Base-by-base conservation (phyloP, 164 flowering plant genomes). In the Amborella trichopoda region DNA sequence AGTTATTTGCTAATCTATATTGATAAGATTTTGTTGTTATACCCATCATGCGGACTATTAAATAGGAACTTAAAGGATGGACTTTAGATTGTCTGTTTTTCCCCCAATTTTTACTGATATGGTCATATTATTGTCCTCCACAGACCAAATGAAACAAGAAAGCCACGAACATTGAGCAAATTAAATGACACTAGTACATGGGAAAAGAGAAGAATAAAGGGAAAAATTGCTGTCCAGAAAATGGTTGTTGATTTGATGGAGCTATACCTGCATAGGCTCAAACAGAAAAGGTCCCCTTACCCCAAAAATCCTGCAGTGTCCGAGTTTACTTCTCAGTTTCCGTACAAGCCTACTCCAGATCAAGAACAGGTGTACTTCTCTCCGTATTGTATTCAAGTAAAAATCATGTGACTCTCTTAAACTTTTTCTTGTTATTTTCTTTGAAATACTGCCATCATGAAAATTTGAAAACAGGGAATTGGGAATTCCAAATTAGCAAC, bases 241-340 rank as follows among this genome's bases (percentile, higher is more conserved):
- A 90, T 90, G 96, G 95, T 90, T 54, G 98, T 90, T 40, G 93
- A 83, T 45, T 71, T 90, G 65, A 90, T 90, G 98, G 98, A 90
- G 77, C 50, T 90, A 23, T 90, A 90, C 58, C 56, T 90, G 24
- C 86, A 90, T 61, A 72, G 98, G 67, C 73, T 90, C 11, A 83
- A 76, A 66, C 95, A 81, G 49, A 83, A 54, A 47, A 74, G 98
- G 58, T 70, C 83, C 21, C 93, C 96, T 4, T 86, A 91, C 39
- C 90, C 94, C 3, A 78, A 78, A 60, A 53, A 50, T 56, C 58
- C 71, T 34, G 69, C 63, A 18, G 55, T 78, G 64, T 67, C 59
- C 56, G 76, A 80, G 42, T 91, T 91, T 64, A 66, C 64, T 19
- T 69, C 80, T 49, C 79, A 63, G 41, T 91, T 91, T 74, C 87